Percentiles rank a stretch among this genome's conserved stretches.
phyloP scores from a whole-genome alignment of 2,329 filamentous ascomycete genomes.

The Rutstroemia sp. region DNA sequence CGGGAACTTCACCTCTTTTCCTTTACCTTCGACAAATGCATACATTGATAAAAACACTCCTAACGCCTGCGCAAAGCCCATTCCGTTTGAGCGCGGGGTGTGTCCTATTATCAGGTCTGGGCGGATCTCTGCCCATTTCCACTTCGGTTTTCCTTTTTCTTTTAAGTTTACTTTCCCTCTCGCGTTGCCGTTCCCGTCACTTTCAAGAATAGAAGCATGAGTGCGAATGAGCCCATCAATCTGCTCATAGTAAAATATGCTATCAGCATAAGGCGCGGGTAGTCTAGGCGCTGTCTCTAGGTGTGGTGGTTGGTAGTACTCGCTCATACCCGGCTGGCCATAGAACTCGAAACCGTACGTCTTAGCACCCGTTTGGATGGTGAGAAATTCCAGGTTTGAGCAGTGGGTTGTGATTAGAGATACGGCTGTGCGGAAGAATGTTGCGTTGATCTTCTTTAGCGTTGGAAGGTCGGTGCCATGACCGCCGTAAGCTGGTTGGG shows the following conservation, averaged over 20 bases:
- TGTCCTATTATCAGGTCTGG: conserved; percentile 38
- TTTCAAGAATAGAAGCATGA: too few relatives aligned
- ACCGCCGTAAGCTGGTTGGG: conserved; percentile 6
- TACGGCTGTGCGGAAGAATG: conserved; percentile 30
- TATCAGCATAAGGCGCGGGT: background rate
- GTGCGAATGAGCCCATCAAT: background rate
- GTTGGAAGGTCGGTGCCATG: conserved; percentile 12
- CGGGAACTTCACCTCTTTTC: conserved; percentile 31
- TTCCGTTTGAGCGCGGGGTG: conserved; percentile 37
- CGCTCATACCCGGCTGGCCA: background rate
- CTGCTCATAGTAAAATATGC: background rate
- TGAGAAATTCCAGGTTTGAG: background rate
- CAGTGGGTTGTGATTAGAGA: conserved; percentile 18
- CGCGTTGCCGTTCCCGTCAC: too few relatives aligned
- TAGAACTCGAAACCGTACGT: background rate
- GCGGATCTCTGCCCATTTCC: conserved; percentile 38
- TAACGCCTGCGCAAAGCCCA: conserved; percentile 35
- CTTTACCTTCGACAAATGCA: conserved; percentile 31
- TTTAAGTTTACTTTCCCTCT: too few relatives aligned
- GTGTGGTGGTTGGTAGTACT: background rate
- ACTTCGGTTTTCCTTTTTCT: conserved; percentile 28
- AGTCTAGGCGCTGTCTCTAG: background rate
- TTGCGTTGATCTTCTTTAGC: conserved; percentile 23
- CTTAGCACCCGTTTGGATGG: background rate
- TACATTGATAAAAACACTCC: conserved; percentile 34